These are phyloP conservation scores for Pecoramyces ruminantium DNA, from an alignment of 192 early-diverging fungal species.

Conservation along the genomic window DNA sequence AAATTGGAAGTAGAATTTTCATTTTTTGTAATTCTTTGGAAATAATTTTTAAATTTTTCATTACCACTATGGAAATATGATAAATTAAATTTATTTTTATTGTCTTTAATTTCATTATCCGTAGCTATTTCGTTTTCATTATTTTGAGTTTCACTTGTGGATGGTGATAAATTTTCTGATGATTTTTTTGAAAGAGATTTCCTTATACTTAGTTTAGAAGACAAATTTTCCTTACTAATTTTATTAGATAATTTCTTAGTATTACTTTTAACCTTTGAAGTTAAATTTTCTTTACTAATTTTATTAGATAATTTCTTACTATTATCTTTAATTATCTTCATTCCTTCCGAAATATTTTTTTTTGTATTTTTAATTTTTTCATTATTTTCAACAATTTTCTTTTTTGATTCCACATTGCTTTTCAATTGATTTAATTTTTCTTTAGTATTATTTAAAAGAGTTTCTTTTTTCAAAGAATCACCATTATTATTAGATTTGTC, in stretches of 20 bases:
- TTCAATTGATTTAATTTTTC: not conserved
- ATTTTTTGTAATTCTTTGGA: not conserved
- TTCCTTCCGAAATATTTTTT: not conserved
- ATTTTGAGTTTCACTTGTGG: no score
- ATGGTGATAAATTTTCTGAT: no score
- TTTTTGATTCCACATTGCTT: not conserved
- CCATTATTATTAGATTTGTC: not conserved
- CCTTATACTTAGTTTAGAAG: not conserved
- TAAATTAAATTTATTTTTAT: not conserved
- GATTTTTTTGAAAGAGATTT: not conserved
- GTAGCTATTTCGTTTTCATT: no score
- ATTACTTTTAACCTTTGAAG: not conserved
- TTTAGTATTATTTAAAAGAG: not conserved
- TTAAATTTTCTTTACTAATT: not conserved
- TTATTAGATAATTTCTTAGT: not conserved
- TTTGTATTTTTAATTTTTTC: not conserved
- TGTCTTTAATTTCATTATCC: not conserved
- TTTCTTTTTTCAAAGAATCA: not conserved
- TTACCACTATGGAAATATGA: not conserved
- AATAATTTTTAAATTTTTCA: not conserved
- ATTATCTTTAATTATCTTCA: not conserved
- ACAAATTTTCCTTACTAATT: not conserved
- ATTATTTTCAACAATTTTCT: not conserved
- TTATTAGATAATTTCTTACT: not conserved
- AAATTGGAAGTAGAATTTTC: not conserved